Evolutionary conservation across 2,329 filamentous ascomycete species (phyloP).

Genomic region (Aureobasidium uvarum): DNA sequence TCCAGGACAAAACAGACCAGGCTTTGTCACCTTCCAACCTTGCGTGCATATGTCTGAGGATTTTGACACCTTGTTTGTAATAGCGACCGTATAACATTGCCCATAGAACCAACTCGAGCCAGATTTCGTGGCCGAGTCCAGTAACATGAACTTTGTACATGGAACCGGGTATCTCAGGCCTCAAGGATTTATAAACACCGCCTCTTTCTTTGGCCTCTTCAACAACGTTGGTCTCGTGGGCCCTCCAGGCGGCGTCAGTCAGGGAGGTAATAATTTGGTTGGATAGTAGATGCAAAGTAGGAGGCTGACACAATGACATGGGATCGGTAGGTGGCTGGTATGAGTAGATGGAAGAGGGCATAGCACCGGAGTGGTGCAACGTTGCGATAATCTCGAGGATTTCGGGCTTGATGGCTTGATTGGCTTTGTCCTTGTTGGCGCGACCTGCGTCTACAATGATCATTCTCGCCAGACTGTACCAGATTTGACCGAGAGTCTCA

Average conservation of each 20-base stretch:
- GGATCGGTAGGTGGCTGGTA: slow-evolving; percentile 39
- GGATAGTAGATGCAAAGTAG: slow-evolving; percentile 49
- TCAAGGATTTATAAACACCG: slow-evolving; percentile 41
- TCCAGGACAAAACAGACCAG: slow-evolving; percentile 45
- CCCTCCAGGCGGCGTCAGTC: slow-evolving; percentile 52
- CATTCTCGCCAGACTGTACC: slow-evolving; percentile 49
- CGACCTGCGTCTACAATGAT: slow-evolving; percentile 40
- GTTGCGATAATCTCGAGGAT: slow-evolving; percentile 51
- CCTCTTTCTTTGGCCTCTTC: slow-evolving; percentile 37
- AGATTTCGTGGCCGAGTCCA: slow-evolving; percentile 48
- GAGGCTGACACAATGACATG: slow-evolving; percentile 47
- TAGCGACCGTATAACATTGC: slow-evolving; percentile 52
- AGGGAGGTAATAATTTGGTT: slow-evolving; percentile 50
- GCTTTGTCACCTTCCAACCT: slow-evolving; percentile 17
- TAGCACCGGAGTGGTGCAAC: slow-evolving; percentile 49
- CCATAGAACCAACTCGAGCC: slow-evolving; percentile 55
- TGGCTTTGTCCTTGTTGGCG: slow-evolving; percentile 28
- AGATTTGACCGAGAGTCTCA: slow-evolving; percentile 46
- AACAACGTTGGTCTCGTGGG: slow-evolving; percentile 42
- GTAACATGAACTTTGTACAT: slow-evolving; percentile 44
- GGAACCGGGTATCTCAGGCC: slow-evolving; percentile 47
- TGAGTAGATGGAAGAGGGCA: slow-evolving; percentile 48
- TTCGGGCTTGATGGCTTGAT: slow-evolving; percentile 41
- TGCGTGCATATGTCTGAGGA: slow-evolving; percentile 39
- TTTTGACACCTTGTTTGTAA: slow-evolving; percentile 44